Conservation (phyloP, 305 asterid species). For the Solanum hybrid region DNA sequence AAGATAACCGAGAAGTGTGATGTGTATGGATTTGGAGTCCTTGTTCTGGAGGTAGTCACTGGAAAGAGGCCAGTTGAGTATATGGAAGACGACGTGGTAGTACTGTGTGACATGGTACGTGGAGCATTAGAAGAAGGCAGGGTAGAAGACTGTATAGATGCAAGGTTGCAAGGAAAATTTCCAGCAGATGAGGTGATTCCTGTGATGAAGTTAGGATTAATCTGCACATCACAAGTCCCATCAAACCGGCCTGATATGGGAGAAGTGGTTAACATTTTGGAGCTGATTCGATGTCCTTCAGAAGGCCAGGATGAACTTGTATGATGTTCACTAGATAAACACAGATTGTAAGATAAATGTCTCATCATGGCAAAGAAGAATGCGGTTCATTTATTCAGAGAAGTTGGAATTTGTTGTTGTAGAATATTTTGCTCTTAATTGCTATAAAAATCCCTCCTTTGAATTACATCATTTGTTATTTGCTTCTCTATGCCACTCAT, state of each 20-base stretch:
- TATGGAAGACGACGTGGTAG: conserved; percentile 82
- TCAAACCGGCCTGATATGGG: conserved; percentile 78
- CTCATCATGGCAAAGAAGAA: conserved; percentile 45
- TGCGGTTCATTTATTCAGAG: conserved; percentile 33
- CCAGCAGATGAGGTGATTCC: conserved; percentile 73
- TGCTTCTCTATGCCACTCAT: conserved; percentile 26
- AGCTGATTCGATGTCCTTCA: conserved; percentile 53
- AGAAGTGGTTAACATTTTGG: conserved; percentile 69
- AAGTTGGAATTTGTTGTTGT: conserved; percentile 19
- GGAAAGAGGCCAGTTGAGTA: conserved; percentile 89
- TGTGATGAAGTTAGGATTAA: conserved; percentile 56
- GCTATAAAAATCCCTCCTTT: conserved; percentile 5
- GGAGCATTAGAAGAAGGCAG: conserved; percentile 65
- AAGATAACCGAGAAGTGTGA: conserved; percentile 79
- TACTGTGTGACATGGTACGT: conserved; percentile 76
- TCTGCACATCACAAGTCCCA: conserved; percentile 83
- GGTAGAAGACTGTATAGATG: conserved; percentile 61
- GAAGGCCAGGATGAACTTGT: conserved; percentile 45
- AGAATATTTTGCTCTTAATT: conserved; percentile 9
- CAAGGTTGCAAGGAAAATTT: conserved; percentile 48
- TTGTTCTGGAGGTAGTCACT: conserved; percentile 55
- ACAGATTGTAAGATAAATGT: conserved; percentile 3
- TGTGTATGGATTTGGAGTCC: conserved; percentile 69
- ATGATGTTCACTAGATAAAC: conserved; percentile 18
- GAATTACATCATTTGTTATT: conserved; percentile 18